phyloP scores from a whole-genome alignment of 495 filamentous ascomycete genomes.

The Aspergillus steynii region DNA sequence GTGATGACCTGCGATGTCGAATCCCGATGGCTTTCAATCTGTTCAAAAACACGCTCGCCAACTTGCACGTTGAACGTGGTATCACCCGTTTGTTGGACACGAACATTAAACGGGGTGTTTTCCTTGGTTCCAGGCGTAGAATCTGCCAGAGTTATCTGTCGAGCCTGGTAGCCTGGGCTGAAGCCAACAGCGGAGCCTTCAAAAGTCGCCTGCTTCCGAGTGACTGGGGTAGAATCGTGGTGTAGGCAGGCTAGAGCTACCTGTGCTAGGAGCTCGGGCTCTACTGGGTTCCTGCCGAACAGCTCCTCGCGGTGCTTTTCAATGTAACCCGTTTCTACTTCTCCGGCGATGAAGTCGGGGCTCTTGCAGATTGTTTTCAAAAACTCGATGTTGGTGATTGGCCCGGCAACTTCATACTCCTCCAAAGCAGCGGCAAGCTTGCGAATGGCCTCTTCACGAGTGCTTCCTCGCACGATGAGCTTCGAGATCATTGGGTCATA shows the following conservation, averaged over 20 bases:
- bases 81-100: conserved; percentile 63
- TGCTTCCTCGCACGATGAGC: conserved; percentile 83
- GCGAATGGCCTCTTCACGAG: conserved; percentile 77
- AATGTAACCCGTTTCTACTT: conserved; percentile 96
- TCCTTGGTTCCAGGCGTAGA: conserved; percentile 25
- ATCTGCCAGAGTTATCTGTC: conserved; percentile 55
- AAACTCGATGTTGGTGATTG: conserved; percentile 96
- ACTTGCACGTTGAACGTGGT: conserved; percentile 66
- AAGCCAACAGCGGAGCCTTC: conserved; percentile 52
- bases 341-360: conserved; percentile 77
- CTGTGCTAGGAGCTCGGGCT: conserved; percentile 74
- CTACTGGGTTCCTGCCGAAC: conserved; percentile 54
- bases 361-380: conserved; percentile 81
- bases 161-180: conserved; percentile 51
- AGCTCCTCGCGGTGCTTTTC: conserved; percentile 78
- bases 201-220: conserved; percentile 22
- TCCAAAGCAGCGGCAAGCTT: conserved; percentile 81
- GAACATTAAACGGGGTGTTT: conserved; percentile 57
- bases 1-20: conserved; percentile 39
- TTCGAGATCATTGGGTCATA: conserved; percentile 99
- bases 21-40: conserved; percentile 45
- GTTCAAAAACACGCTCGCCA: conserved; percentile 48
- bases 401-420: conserved; percentile 89
- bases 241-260: conserved; percentile 73
- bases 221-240: conserved; percentile 28